Evolutionary conservation across 495 filamentous ascomycete genomes (phyloP).

Genomic region (Aspergillus incahuasiensis): DNA sequence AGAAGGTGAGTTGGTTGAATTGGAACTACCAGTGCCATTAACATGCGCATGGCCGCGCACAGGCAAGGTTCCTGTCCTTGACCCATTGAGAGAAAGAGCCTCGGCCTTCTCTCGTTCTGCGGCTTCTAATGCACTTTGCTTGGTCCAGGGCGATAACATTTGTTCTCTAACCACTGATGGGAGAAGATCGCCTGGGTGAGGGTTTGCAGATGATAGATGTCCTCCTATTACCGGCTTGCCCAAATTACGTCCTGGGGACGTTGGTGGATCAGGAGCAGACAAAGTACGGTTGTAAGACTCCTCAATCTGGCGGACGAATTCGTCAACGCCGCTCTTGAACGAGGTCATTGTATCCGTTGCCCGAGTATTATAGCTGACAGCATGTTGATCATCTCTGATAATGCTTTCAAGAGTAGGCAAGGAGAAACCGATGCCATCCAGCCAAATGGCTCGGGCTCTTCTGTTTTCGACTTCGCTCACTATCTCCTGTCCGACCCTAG

Average conservation of each 20-base stretch:
- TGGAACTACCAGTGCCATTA: conserved; percentile 46
- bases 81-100: conserved; percentile 66
- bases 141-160: conserved; percentile 72
- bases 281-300: conserved; percentile 56
- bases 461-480: conserved; percentile 70
- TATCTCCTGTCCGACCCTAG: conserved; percentile 61
- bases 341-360: conserved; percentile 25
- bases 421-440: conserved; percentile 57
- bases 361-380: conserved; percentile 8
- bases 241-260: conserved; percentile 64
- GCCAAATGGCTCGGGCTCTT: conserved; percentile 68
- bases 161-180: conserved; percentile 54
- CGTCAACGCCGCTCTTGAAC: conserved; percentile 37
- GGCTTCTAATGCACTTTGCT: conserved; percentile 59
- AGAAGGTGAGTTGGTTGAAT: conserved; percentile 24
- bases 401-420: conserved; percentile 48
- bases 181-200: conserved; percentile 36
- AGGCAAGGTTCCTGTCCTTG: conserved; percentile 58
- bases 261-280: conserved; percentile 59
- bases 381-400: conserved; percentile 21
- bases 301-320: conserved; percentile 68
- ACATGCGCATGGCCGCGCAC: conserved; percentile 51
- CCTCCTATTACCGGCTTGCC: conserved; percentile 55
- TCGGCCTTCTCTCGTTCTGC: conserved; percentile 63
- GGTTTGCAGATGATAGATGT: conserved; percentile 25